These are phyloP conservation scores for Penicillium fuscoglaucum DNA, from an alignment of 2,329 filamentous ascomycete species.

Conservation along the genomic window DNA sequence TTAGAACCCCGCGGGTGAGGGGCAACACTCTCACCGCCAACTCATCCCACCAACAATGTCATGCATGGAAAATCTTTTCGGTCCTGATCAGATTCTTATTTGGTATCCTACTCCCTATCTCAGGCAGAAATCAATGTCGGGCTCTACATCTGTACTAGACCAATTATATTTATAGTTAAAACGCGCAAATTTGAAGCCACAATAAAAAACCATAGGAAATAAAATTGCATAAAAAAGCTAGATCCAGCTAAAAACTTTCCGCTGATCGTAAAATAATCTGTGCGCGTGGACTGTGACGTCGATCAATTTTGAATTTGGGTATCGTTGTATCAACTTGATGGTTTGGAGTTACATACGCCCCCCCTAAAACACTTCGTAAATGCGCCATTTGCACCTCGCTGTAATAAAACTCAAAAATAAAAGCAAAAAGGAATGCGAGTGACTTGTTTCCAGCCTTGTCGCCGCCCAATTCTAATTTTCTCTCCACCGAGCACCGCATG, in stretches of 20 bases:
- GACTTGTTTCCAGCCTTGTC: not conserved
- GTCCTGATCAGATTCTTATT: not conserved
- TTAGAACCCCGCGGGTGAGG: slow-evolving; percentile 20
- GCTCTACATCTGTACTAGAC: slow-evolving; percentile 6
- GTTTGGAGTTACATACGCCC: not conserved
- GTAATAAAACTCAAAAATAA: slow-evolving; percentile 3
- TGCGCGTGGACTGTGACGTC: slow-evolving; percentile 8
- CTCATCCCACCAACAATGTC: slow-evolving; percentile 19
- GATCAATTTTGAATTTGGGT: slow-evolving; percentile 13
- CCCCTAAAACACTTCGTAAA: not conserved
- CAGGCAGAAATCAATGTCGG: slow-evolving; percentile 1
- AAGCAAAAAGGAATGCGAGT: slow-evolving; percentile 4
- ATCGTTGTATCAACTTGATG: slow-evolving; percentile 5
- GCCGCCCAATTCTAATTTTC: slow-evolving; percentile 42
- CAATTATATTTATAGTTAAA: not conserved
- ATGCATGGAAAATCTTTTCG: slow-evolving; percentile 9
- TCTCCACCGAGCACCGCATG: slow-evolving; percentile 50
- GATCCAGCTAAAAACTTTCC: not conserved
- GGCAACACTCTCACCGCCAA: slow-evolving; percentile 26
- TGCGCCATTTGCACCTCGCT: slow-evolving; percentile 14
- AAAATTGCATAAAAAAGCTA: not conserved
- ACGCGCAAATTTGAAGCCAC: not conserved
- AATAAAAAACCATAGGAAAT: not conserved
- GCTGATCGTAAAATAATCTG: slow-evolving; percentile 5
- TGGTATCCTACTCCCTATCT: not conserved